Evolutionary conservation across 345 rosid genomes (phyloP).

Genomic region (Physaria fendleri): DNA sequence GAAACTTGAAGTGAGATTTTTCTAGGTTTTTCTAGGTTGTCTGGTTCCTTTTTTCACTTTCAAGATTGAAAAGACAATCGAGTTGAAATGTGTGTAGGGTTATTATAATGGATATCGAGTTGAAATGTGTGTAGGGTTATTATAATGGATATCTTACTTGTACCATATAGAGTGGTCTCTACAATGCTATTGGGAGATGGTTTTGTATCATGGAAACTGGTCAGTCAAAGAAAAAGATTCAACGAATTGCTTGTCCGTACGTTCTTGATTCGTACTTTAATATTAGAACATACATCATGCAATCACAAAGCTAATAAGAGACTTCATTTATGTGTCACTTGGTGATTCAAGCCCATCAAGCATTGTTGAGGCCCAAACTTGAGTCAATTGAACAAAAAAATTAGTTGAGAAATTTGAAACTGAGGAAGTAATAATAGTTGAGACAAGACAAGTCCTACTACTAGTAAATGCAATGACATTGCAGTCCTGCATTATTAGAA

Average conservation of each 20-base stretch:
- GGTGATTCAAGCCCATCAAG: too few species aligned
- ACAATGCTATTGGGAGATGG: constrained; percentile 23
- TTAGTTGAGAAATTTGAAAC: constrained; percentile 9
- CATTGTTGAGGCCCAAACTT: too few species aligned
- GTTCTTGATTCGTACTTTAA: constrained; percentile 1
- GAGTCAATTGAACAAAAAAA: not conserved
- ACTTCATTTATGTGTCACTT: too few species aligned
- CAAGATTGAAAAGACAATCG: constrained; percentile 3
- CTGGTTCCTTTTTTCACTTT: not conserved
- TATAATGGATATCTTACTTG: constrained; percentile 26
- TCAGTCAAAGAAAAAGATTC: constrained; percentile 23
- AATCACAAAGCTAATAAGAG: too few species aligned
- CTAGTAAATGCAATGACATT: constrained; percentile 8
- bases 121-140: constrained; percentile 4
- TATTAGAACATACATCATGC: constrained; percentile 10
- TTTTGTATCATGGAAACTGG: constrained; percentile 27
- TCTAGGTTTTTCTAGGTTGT: constrained; percentile 7
- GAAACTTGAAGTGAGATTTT: not conserved
- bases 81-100: constrained; percentile 1
- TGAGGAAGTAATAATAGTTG: not conserved
- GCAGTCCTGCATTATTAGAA: constrained; percentile 2
- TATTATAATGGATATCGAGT: constrained; percentile 21
- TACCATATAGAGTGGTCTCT: constrained; percentile 23
- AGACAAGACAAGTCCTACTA: constrained; percentile 16
- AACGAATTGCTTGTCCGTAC: constrained; percentile 6